phyloP scores from a whole-genome alignment of 83 land plant species.

The Diphasiastrum complanatum region DNA sequence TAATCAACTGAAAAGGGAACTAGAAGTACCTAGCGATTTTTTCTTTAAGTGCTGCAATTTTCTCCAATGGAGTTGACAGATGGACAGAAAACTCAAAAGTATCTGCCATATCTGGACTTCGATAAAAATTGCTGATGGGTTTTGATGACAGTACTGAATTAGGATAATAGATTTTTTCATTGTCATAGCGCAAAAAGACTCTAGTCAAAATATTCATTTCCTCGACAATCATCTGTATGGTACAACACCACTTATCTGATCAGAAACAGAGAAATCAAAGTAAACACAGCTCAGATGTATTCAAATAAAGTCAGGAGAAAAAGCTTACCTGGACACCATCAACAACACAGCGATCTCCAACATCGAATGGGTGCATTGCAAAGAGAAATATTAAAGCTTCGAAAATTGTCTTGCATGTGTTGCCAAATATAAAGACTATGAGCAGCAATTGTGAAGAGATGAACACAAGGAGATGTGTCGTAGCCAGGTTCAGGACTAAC shows the following conservation, averaged over 20 bases:
- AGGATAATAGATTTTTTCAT: conserved; percentile 53
- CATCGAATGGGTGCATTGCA: conserved; percentile 67
- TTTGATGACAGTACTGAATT: conserved; percentile 50
- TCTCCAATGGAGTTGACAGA: conserved; percentile 39
- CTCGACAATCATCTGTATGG: conserved; percentile 45
- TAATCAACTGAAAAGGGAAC: background rate
- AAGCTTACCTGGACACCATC: conserved; percentile 45
- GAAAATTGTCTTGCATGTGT: conserved; percentile 58
- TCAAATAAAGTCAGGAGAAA: conserved; percentile 9
- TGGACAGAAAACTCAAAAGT: conserved; percentile 43
- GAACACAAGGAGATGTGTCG: conserved; percentile 47
- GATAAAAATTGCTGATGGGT: conserved; percentile 51
- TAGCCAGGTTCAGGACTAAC: conserved; percentile 47
- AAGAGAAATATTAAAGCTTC: conserved; percentile 69
- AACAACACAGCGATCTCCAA: conserved; percentile 56
- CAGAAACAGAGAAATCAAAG: too few species aligned
- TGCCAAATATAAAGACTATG: conserved; percentile 55
- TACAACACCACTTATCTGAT: too few species aligned
- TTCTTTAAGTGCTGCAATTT: conserved; percentile 38
- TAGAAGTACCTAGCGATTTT: conserved; percentile 36
- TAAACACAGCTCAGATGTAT: too few species aligned
- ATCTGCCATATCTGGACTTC: conserved; percentile 58
- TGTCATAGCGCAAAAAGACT: conserved; percentile 43
- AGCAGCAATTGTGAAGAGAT: conserved; percentile 47
- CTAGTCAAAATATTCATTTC: conserved; percentile 51